These are phyloP conservation scores for Venturia nashicola DNA, from an alignment of 2,329 filamentous ascomycete species.

Conservation along the genomic window DNA sequence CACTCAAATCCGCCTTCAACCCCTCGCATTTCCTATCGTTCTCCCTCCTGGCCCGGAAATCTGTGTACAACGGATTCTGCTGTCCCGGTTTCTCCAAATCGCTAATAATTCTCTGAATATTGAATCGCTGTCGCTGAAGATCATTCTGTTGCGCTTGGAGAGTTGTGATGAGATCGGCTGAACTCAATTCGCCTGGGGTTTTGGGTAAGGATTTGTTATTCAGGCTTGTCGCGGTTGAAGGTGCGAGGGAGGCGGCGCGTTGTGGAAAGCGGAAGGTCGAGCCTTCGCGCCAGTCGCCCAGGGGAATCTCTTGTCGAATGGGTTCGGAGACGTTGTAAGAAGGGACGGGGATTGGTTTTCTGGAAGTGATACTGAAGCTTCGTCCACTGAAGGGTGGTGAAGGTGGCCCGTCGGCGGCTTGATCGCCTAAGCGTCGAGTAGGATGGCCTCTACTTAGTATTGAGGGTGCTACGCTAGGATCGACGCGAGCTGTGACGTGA, in stretches of 20 bases:
- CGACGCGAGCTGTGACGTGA: slow-evolving; percentile 19
- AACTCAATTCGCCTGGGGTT: slow-evolving; percentile 22
- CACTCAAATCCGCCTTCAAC: slow-evolving; percentile 25
- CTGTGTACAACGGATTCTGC: slow-evolving; percentile 26
- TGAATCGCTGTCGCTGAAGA: slow-evolving; percentile 23
- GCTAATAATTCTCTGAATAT: slow-evolving; percentile 23
- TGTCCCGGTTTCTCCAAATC: slow-evolving; percentile 22
- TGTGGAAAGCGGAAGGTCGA: not conserved
- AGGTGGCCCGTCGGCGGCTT: slow-evolving; percentile 13
- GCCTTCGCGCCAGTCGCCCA: slow-evolving; percentile 4
- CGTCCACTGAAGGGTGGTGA: slow-evolving; percentile 15
- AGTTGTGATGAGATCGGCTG: slow-evolving; percentile 23
- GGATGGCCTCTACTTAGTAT: slow-evolving; percentile 13
- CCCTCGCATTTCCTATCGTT: slow-evolving; percentile 23
- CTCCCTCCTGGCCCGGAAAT: slow-evolving; percentile 22
- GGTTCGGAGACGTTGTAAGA: slow-evolving; percentile 12
- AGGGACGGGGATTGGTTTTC: slow-evolving; percentile 13
- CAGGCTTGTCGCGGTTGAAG: not conserved
- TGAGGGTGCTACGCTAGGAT: slow-evolving; percentile 13
- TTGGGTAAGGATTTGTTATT: slow-evolving; percentile 24
- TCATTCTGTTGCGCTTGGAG: slow-evolving; percentile 28
- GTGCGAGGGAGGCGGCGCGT: slow-evolving; percentile 4
- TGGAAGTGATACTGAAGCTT: slow-evolving; percentile 20
- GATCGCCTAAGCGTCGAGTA: not conserved
- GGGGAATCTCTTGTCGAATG: slow-evolving; percentile 11